Evolutionary conservation across 2,329 filamentous ascomycete genomes (phyloP), one percentile per base, ranked within the genome.

Genomic region (Sclerotinia minor): DNA sequence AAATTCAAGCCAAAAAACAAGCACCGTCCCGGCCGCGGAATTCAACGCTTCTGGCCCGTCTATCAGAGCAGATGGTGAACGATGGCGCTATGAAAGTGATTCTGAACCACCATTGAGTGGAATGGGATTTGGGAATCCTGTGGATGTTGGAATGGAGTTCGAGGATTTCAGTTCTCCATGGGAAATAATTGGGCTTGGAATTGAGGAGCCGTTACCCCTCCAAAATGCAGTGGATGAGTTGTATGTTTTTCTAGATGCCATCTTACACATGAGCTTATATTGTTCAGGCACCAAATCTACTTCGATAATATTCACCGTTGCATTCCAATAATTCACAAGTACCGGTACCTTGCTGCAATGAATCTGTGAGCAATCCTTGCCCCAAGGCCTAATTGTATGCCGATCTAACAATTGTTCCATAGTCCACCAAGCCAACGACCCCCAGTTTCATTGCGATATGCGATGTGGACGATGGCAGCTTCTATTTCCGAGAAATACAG

Each of bases 401-500:
- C 19, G 11, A 44, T 59, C 65, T 67, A 67, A 67, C 57, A 38
- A 24, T 19, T 29, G 67, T 63, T 47, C 63, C 47, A 19, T 69
- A 89, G 86, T 65, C 87, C 92, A n/a, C 92, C 92, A 24, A 88
- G 88, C 70, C 89, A 93, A 81, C 87, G 94, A 35, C 94, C 95
- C 1, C 92, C 94, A 0, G 88, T 97, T 41, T 92, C 91, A 72
- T 81, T 99, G 61, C 88, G 95, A 73, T 99, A 99, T 79, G 92
- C 92, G 67, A 96, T 98, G 83, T 98, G 94, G 94, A 92, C 90
- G n/a, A 81, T 93, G 75, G 93, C 94, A n/a, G 94, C 92, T 70
- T 90, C 92, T 6, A 85, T 94, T 54, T 88, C 87, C 3, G 92
- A 97, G 68, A 95, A 93, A 76, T 97, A 92, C 77, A 82, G 85